These are phyloP conservation scores for Tanacetum coccineum DNA, from an alignment of 129 eudicot genomes.

Conservation along the genomic window DNA sequence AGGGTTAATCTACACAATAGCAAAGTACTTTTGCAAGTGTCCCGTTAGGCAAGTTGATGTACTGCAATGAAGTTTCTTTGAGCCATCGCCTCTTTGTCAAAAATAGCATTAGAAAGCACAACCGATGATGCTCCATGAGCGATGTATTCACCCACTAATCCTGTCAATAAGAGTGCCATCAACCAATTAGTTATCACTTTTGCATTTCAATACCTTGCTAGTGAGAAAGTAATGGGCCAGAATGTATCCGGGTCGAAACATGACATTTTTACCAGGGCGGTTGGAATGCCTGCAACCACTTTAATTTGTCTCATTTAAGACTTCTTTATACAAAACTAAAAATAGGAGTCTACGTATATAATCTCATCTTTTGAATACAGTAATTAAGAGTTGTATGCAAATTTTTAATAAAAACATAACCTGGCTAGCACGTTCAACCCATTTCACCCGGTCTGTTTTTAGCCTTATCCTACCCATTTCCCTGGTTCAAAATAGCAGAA, in stretches of 20 bases:
- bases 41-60: slow-evolving; percentile 42
- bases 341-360: too few species aligned
- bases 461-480: not conserved
- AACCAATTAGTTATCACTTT: slow-evolving; percentile 15
- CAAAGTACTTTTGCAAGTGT: too few species aligned
- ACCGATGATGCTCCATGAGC: slow-evolving; percentile 76
- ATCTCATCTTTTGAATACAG: too few species aligned
- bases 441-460: not conserved
- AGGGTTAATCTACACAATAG: too few species aligned
- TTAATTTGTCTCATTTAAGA: too few species aligned
- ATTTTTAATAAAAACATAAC: too few species aligned
- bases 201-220: not conserved
- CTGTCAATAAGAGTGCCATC: slow-evolving; percentile 21
- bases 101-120: slow-evolving; percentile 87
- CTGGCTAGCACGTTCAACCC: too few species aligned
- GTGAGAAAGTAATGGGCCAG: not conserved
- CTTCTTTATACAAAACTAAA: too few species aligned
- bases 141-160: slow-evolving; percentile 51
- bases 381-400: too few species aligned
- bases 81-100: slow-evolving; percentile 69
- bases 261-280: too few species aligned
- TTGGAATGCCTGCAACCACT: too few species aligned
- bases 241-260: not conserved
- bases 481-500: not conserved
- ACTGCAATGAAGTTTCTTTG: slow-evolving; percentile 46